These are phyloP conservation scores for Psilocybe tampanensis DNA, from an alignment of 768 basidiomycete genomes.

Conservation along the genomic window DNA sequence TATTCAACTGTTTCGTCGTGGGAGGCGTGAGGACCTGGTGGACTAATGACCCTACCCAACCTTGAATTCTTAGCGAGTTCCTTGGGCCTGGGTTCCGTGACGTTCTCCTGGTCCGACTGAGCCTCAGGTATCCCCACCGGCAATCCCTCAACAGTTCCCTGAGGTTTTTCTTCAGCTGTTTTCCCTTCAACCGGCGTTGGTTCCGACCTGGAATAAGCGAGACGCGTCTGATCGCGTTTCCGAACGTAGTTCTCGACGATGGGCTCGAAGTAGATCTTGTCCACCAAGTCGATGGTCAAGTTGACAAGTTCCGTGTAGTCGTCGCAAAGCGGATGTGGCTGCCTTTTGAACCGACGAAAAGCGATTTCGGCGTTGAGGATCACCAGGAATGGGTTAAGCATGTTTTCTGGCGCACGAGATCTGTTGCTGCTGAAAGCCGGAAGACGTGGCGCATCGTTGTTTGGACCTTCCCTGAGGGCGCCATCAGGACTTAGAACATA, in stretches of 20 bases:
- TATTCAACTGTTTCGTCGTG: conserved; percentile 4
- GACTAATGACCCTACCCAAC: not conserved
- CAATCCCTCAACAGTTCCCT: not conserved
- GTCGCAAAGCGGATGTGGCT: not conserved
- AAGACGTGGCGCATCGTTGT: not conserved
- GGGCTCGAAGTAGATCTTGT: conserved; percentile 10
- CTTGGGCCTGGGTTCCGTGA: not conserved
- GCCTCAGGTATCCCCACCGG: too few relatives aligned
- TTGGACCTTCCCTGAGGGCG: conserved; percentile 3
- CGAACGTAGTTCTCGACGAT: not conserved
- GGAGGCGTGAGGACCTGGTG: conserved; percentile 6
- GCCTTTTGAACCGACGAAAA: conserved; percentile 3
- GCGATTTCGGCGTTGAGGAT: conserved; percentile 6
- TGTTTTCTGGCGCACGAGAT: not conserved
- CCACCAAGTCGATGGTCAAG: conserved; percentile 11
- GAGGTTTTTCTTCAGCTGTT: too few relatives aligned
- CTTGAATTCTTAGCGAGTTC: not conserved
- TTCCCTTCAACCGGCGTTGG: too few relatives aligned
- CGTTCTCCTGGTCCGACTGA: not conserved
- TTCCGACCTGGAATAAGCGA: not conserved
- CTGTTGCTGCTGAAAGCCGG: not conserved
- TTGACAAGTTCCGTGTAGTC: conserved; percentile 6
- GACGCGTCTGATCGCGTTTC: not conserved
- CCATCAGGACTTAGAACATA: conserved; percentile 6
- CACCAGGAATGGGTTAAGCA: conserved; percentile 10